Conservation (phyloP, 140 eudicot genomes). For the Bidens hawaiensis region DNA sequence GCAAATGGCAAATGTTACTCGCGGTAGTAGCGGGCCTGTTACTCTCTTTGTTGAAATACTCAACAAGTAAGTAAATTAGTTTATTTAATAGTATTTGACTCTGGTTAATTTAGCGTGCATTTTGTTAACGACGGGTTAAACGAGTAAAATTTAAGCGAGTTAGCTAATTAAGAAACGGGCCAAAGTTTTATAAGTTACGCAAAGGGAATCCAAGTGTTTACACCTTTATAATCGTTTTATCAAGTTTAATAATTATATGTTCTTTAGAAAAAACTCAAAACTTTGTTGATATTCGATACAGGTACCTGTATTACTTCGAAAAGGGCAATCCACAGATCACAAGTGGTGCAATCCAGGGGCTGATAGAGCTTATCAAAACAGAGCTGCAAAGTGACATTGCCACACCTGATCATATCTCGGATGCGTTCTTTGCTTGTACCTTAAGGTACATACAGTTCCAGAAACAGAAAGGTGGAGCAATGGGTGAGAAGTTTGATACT, state of each 20-base stretch:
- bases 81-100: neutral
- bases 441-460: slow-evolving; percentile 88
- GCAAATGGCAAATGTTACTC: slow-evolving; percentile 91
- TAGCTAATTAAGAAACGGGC: neutral
- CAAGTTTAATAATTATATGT: neutral
- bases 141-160: neutral
- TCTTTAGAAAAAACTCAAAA: neutral
- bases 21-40: slow-evolving; percentile 97
- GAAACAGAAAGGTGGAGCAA: slow-evolving; percentile 92
- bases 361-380: slow-evolving; percentile 76
- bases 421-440: slow-evolving; percentile 90
- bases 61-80: slow-evolving; percentile 54
- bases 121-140: neutral
- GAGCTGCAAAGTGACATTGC: slow-evolving; percentile 84
- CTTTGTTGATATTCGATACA: slow-evolving; percentile 16
- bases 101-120: neutral
- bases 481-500: slow-evolving; percentile 81
- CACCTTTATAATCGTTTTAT: neutral
- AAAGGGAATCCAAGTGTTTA: neutral
- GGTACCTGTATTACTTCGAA: slow-evolving; percentile 87
- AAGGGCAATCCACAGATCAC: slow-evolving; percentile 95
- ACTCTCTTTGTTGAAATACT: slow-evolving; percentile 95
- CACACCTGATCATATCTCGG: slow-evolving; percentile 52
- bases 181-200: neutral
- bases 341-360: slow-evolving; percentile 75